phyloP scores from a whole-genome alignment of 768 basidiomycete species.

The Kondoa subrosea region DNA sequence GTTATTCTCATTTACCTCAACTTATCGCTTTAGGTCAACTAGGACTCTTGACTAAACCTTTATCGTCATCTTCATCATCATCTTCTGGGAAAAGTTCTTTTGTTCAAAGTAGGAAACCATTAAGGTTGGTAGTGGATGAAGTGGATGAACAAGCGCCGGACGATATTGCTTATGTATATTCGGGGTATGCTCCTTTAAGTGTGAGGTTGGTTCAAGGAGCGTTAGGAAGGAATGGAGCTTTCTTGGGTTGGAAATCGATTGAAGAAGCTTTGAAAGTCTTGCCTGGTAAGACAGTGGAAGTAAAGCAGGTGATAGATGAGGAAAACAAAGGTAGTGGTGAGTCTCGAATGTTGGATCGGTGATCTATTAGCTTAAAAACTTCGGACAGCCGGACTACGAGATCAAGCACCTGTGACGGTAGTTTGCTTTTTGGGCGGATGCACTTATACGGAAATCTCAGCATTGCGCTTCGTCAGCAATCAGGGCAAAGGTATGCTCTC shows the following conservation, averaged over 20 bases:
- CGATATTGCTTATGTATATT: constrained; percentile 91
- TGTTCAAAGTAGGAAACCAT: constrained; percentile 52
- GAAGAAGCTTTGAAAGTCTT: constrained; percentile 71
- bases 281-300: constrained; percentile 73
- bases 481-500: constrained; percentile 7
- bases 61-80: constrained; percentile 36
- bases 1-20: constrained; percentile 40
- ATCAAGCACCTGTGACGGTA: constrained; percentile 60
- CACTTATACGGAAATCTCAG: constrained; percentile 93
- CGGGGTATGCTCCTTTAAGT: constrained; percentile 87
- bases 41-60: constrained; percentile 45
- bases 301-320: constrained; percentile 34
- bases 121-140: constrained; percentile 80
- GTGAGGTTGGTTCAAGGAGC: constrained; percentile 74
- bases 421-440: constrained; percentile 96
- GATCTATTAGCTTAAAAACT: not conserved
- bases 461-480: constrained; percentile 67
- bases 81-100: constrained; percentile 59
- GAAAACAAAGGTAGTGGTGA: constrained; percentile 4
- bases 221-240: constrained; percentile 41
- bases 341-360: constrained; percentile 12
- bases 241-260: constrained; percentile 93
- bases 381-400: constrained; percentile 31
- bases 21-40: constrained; percentile 34
- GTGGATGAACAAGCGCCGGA: constrained; percentile 52